Percentiles rank a stretch among this genome's conserved stretches.
These are phyloP conservation scores for Ligustrum vulgare DNA, from an alignment of 257 asterid species.

Conservation along the genomic window DNA sequence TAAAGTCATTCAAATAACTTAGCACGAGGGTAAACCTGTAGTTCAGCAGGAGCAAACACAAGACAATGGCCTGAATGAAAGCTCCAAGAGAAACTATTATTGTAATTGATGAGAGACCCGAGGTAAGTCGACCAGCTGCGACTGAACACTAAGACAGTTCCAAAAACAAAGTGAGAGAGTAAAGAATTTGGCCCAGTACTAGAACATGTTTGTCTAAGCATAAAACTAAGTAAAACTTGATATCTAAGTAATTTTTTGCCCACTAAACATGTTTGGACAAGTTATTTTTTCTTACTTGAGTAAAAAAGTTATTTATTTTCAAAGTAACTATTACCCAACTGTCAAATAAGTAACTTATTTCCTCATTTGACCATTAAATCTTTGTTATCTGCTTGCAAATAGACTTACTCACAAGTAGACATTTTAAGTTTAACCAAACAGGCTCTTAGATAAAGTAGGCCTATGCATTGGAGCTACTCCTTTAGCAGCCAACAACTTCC, in stretches of 20 bases:
- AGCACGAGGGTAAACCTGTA: slow-evolving; percentile 54
- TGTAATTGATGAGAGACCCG: slow-evolving; percentile 79
- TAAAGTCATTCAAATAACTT: background rate
- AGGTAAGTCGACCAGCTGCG: slow-evolving; percentile 74
- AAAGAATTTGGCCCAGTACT: background rate
- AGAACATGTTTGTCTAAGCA: background rate
- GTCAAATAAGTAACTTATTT: background rate
- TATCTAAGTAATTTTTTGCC: background rate
- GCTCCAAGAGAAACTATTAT: slow-evolving; percentile 71
- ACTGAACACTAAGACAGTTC: slow-evolving; percentile 64
- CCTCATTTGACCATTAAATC: background rate
- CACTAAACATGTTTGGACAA: background rate
- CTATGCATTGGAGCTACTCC: background rate
- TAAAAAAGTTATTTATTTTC: background rate
- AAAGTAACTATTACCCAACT: background rate
- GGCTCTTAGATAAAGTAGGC: background rate
- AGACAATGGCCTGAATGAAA: slow-evolving; percentile 65
- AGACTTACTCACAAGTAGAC: background rate
- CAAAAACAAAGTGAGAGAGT: background rate
- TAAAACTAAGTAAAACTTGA: background rate
- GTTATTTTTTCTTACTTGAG: background rate
- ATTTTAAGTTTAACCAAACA: background rate
- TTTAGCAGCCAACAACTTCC: background rate
- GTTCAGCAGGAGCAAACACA: slow-evolving; percentile 66
- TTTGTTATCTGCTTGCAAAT: background rate